Evolutionary conservation across 371 early-diverging fungal species (phyloP).

Genomic region (Fennellomyces sp.): DNA sequence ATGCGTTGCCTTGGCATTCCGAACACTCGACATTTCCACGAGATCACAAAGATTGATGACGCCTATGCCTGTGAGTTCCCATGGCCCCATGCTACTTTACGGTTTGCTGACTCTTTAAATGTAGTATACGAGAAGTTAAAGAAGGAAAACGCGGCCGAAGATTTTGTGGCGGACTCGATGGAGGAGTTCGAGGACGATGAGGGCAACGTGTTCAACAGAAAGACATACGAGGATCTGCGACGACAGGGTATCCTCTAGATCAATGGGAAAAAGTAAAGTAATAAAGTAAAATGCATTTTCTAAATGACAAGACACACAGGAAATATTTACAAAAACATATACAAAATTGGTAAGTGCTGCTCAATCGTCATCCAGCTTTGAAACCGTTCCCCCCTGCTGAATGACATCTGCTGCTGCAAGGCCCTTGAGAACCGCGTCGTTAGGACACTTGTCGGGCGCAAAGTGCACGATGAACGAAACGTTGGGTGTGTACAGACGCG

Average conservation of each 20-base stretch:
- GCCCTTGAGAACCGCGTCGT: constrained; percentile 53
- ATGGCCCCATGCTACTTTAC: constrained; percentile 1
- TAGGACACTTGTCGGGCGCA: constrained; percentile 66
- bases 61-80: constrained; percentile 80
- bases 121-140: constrained; percentile 89
- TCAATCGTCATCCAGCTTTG: constrained; percentile 15
- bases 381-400: constrained; percentile 25
- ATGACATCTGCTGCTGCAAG: constrained; percentile 32
- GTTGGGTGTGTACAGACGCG: constrained; percentile 46
- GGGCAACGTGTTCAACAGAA: constrained; percentile 98
- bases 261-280: neutral
- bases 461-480: constrained; percentile 65
- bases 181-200: constrained; percentile 97
- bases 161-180: constrained; percentile 72
- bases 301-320: too few relatives aligned
- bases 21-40: constrained; percentile 92
- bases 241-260: constrained; percentile 86
- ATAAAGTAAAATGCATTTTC: neutral
- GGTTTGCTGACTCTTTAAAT: neutral
- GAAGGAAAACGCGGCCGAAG: constrained; percentile 59
- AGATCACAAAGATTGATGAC: constrained; percentile 92
- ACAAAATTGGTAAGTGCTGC: neutral
- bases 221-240: constrained; percentile 95
- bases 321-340: neutral
- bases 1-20: constrained; percentile 95